Conservation (phyloP, 805 yeast species). For the Priceomyces medius region DNA sequence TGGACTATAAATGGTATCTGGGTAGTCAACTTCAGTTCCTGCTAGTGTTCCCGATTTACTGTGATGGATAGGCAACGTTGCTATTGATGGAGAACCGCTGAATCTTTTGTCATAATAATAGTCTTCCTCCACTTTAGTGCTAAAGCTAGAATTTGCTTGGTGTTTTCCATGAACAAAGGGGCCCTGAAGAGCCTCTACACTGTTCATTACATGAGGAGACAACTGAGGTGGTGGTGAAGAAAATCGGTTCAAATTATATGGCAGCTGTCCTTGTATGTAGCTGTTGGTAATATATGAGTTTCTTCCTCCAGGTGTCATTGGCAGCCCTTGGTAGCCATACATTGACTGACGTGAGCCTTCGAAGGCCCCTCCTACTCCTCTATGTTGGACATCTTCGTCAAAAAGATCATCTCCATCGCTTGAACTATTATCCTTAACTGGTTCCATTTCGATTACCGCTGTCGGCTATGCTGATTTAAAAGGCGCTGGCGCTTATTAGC, state of each 20-base stretch:
- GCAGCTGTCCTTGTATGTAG: conserved; percentile 4
- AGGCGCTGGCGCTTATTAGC: no score
- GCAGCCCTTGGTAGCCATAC: background rate
- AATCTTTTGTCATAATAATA: background rate
- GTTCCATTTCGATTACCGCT: conserved; percentile 3
- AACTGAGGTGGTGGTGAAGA: conserved; percentile 5
- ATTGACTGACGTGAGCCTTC: conserved; percentile 1
- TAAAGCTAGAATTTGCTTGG: conserved; percentile 14
- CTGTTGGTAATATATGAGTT: background rate
- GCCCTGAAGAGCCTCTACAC: background rate
- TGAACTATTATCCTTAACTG: background rate
- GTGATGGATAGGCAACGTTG: conserved; percentile 1
- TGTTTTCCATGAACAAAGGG: conserved; percentile 3
- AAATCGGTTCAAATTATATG: conserved; percentile 6
- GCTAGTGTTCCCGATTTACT: conserved; percentile 29
- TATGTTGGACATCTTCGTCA: conserved; percentile 4
- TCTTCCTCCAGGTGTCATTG: conserved; percentile 1
- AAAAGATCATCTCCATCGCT: conserved; percentile 12
- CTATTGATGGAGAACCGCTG: conserved; percentile 1
- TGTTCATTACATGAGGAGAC: background rate
- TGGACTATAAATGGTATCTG: conserved; percentile 28
- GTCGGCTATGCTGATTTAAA: conserved; percentile 5
- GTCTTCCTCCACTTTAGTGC: conserved; percentile 20
- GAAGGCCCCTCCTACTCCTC: background rate
- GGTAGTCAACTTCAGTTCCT: conserved; percentile 31